Base-by-base conservation (phyloP, 257 asterid genomes). In the Solanum medicagineum region DNA sequence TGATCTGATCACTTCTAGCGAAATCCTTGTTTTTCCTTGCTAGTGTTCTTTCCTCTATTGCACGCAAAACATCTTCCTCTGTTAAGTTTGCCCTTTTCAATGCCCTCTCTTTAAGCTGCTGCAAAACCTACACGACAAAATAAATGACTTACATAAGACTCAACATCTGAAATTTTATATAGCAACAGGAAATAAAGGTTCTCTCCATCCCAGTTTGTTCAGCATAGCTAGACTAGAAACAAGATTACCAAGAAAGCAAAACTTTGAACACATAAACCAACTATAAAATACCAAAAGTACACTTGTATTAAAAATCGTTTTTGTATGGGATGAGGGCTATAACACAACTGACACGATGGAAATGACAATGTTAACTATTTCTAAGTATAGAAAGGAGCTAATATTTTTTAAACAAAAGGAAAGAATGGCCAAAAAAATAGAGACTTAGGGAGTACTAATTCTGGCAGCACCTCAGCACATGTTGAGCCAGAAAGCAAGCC, bases 21-120 rank as follows among this genome's bases (percentile, higher is more conserved):
- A 86, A 96, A 60, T 92, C 95, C 81, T 90, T 91, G 85, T 90
- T 91, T 75, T 90, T 88, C 87, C 98, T 90, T 42, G 97, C 97
- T 49, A 87, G 84, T 83, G 70, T 42, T 86, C 98, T 88, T 86
- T 95, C 97, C 84, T 89, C 96, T 13, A 95, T 97, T 4, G 83
- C 84, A 22, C 45, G 88, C 87, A 86, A 10, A 84, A 97, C 86
- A 16, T 92, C 94, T 3, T 90, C 97, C 84, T 93, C 97, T 3
- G 92, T 94, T 86, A 94, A 32, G 12, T 82, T 92, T 0, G 98
- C 98, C 86, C 98, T 91, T 83, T 1, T 89, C 86, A 97, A 81
- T 73, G 99, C 99, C 84, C 93, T 97, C 10, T 92, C 94, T 87
- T 97, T 97, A 59, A 97, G 93, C 81, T 95, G 94, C 81, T 80